These are phyloP conservation scores for Xylariaceae sp. DNA, from an alignment of 2,329 filamentous ascomycete genomes.

Conservation along the genomic window DNA sequence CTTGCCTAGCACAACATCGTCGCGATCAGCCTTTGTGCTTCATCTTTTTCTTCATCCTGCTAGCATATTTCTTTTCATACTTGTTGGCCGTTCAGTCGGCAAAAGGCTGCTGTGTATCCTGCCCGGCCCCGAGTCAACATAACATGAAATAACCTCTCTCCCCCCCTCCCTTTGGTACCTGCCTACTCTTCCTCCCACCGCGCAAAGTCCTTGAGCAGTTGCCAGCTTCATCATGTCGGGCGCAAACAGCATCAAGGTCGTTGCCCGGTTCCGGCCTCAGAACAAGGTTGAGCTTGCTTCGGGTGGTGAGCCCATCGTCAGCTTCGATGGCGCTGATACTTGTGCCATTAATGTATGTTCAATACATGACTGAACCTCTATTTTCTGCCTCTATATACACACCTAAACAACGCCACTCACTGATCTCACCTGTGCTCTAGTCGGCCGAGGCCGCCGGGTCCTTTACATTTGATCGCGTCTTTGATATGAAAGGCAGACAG, in stretches of 20 bases:
- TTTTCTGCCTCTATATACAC: neutral
- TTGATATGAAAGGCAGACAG: slow-evolving; percentile 89
- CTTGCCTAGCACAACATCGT: neutral
- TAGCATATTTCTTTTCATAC: slow-evolving; percentile 20
- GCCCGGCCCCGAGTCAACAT: slow-evolving; percentile 10
- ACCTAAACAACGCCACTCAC: slow-evolving; percentile 10
- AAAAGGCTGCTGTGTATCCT: slow-evolving; percentile 14
- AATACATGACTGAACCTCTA: slow-evolving; percentile 3
- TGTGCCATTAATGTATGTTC: slow-evolving; percentile 74
- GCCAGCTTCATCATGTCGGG: slow-evolving; percentile 46
- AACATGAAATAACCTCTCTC: slow-evolving; percentile 28
- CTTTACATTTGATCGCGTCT: slow-evolving; percentile 97
- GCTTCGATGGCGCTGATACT: slow-evolving; percentile 84
- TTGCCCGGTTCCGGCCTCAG: slow-evolving; percentile 95
- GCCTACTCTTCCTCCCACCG: slow-evolving; percentile 14
- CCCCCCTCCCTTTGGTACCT: slow-evolving; percentile 5
- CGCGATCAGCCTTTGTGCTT: neutral
- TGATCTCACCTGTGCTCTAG: slow-evolving; percentile 42
- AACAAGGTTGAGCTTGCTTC: slow-evolving; percentile 90
- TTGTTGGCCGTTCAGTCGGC: slow-evolving; percentile 25
- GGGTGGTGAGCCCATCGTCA: slow-evolving; percentile 87
- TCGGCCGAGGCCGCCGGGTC: slow-evolving; percentile 76
- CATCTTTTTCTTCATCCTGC: slow-evolving; percentile 5
- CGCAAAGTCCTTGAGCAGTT: slow-evolving; percentile 21
- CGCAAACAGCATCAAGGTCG: slow-evolving; percentile 74